phyloP scores from a whole-genome alignment of 345 rosid species.

The Gossypium rotundifolium region DNA sequence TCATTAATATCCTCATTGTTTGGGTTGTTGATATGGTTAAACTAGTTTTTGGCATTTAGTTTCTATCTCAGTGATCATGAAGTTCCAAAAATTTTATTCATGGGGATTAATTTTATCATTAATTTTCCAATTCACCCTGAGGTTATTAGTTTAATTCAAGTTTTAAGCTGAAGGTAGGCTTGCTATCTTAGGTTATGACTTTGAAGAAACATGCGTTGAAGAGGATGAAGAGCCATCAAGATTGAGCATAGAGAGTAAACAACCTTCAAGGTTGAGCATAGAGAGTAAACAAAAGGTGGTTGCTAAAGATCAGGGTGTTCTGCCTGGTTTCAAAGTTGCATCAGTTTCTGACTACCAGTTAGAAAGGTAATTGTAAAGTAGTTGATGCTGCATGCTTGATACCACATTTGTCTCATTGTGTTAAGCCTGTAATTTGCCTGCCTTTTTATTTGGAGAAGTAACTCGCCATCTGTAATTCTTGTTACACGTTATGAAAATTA shows the following conservation, averaged over 20 bases:
- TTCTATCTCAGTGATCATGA: background rate
- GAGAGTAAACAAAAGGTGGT: constrained; percentile 52
- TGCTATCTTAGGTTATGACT: constrained; percentile 54
- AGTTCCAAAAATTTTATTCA: constrained; percentile 6
- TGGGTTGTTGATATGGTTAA: constrained; percentile 1
- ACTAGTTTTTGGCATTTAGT: background rate
- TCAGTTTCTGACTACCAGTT: constrained; percentile 52
- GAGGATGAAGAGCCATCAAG: constrained; percentile 72
- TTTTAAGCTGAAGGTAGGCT: constrained; percentile 6
- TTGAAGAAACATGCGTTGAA: constrained; percentile 56
- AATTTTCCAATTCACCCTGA: background rate
- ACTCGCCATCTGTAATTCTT: background rate
- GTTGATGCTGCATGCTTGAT: background rate
- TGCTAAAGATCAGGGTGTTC: constrained; percentile 53
- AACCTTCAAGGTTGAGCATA: constrained; percentile 38
- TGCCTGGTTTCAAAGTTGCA: constrained; percentile 72
- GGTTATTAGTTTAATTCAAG: background rate
- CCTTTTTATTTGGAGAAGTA: background rate
- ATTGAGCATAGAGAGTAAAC: constrained; percentile 39
- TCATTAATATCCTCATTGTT: background rate
- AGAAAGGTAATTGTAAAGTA: constrained; percentile 53
- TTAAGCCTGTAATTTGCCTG: background rate
- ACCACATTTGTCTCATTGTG: constrained; percentile 3
- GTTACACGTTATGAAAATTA: background rate
- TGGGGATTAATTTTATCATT: background rate